Conservation (phyloP, 164 flowering plant species). For the Saururus chinensis region DNA sequence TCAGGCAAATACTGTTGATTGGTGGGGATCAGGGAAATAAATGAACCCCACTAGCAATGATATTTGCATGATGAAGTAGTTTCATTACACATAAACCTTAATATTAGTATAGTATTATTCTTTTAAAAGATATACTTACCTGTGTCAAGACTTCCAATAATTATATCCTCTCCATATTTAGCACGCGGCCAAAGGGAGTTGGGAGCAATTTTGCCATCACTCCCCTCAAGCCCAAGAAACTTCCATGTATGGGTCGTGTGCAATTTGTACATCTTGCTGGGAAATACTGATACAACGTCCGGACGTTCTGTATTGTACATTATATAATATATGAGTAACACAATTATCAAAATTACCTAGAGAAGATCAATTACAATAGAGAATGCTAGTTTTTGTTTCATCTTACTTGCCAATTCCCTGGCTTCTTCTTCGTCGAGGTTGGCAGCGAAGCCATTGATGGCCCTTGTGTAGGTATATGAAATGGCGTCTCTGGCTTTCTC, state of each 20-base stretch:
- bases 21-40: no score
- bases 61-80: no score
- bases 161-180: constrained; percentile 3
- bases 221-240: constrained; percentile 1
- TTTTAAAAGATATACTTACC: no score
- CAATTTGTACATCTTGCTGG: background rate
- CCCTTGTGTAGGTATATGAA: constrained; percentile 3
- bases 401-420: constrained; percentile 1
- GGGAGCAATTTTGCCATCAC: background rate
- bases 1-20: no score
- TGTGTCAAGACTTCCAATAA: constrained; percentile 5
- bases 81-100: no score
- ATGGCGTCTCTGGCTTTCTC: constrained; percentile 9
- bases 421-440: constrained; percentile 6
- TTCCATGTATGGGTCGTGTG: constrained; percentile 9
- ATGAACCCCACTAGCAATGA: no score
- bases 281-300: constrained; percentile 4
- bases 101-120: no score
- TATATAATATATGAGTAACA: background rate
- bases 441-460: constrained; percentile 8
- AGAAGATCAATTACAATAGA: background rate
- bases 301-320: background rate
- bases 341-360: background rate
- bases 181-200: constrained; percentile 1
- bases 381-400: constrained; percentile 1